Base-by-base conservation (phyloP, 2,329 filamentous ascomycete species). In the Lizonia empirigonia region DNA sequence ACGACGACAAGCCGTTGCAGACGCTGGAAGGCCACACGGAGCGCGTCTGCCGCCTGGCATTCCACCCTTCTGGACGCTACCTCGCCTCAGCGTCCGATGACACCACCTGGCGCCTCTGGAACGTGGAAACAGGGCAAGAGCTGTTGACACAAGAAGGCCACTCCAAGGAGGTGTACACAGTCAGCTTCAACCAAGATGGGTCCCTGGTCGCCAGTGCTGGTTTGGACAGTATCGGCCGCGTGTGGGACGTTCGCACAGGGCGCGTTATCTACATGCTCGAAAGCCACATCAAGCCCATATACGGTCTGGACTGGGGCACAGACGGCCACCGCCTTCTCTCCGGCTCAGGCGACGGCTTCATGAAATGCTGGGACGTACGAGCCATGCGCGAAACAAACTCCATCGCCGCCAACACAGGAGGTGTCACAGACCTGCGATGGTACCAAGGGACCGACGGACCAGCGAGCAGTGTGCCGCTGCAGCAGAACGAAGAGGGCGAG, bases 341-440 rank as follows among this genome's bases (percentile, higher is more conserved):
- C 0, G 92, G 91, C 1, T 95, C 91, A 12, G 91, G 87, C 2
- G 94, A 99, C 69, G 93, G 93, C 15, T 97, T 94, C 84, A 86
- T 96, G 67, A 97, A 97, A 74, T 97, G 93, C 75, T 99, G 94
- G 94, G 94, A 99, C 69, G 82, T 99, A 44, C 86, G 94, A 36
- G 93, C 94, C 65, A 92, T 97, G 39, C 84, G 89, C 63, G 86
- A 87, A 57, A 87, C 85, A 0, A 93, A 90, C 10, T 90, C 89
- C 15, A 88, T 99, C 37, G 94, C 93, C 39, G 93, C 94, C 6
- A 94, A 99, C 72, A 88, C 85, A 40, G 93, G 91, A 58, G 89
- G 94, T 26, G 92, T 99, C 7, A 94, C 91, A 1, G 94, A 99
- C 72, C 77, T 99, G 57, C 82, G 91, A 56, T 97, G 94, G 91